Evolutionary conservation across 768 basidiomycete species (phyloP).

Genomic region (Podaxis rugospora): DNA sequence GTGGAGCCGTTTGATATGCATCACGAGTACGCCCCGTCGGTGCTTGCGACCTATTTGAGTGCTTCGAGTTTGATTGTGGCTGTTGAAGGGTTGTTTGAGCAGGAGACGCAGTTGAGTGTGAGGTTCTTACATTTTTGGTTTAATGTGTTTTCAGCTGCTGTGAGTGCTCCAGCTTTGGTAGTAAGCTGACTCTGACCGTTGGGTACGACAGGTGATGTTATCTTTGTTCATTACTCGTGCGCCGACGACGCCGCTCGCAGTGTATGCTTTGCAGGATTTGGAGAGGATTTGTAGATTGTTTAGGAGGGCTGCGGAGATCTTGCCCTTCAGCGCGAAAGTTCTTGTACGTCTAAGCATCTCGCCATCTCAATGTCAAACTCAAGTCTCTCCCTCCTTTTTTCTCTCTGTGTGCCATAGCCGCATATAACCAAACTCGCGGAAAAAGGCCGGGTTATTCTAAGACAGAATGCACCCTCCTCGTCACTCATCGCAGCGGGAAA

Average conservation of each 20-base stretch:
- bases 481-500: constrained; percentile 12
- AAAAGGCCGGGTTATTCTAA: constrained; percentile 30
- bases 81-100: constrained; percentile 49
- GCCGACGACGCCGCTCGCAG: constrained; percentile 52
- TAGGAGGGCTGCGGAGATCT: constrained; percentile 48
- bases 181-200: background rate
- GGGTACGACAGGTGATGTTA: constrained; percentile 46
- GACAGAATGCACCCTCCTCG: background rate
- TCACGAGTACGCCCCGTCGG: constrained; percentile 65
- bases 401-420: constrained; percentile 30
- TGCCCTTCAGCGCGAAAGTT: constrained; percentile 57
- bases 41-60: constrained; percentile 62
- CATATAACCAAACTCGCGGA: constrained; percentile 52
- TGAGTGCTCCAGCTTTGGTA: constrained; percentile 27
- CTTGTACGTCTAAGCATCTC: constrained; percentile 35
- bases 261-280: constrained; percentile 56
- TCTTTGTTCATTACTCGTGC: constrained; percentile 62
- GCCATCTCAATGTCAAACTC: background rate
- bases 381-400: background rate
- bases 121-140: constrained; percentile 74
- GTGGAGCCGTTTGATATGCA: constrained; percentile 50
- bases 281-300: constrained; percentile 57
- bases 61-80: constrained; percentile 55
- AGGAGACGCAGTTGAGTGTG: constrained; percentile 56
- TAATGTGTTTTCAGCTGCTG: constrained; percentile 68